phyloP scores from a whole-genome alignment of 495 filamentous ascomycete species.

The Aspergillus carlsbadensis region DNA sequence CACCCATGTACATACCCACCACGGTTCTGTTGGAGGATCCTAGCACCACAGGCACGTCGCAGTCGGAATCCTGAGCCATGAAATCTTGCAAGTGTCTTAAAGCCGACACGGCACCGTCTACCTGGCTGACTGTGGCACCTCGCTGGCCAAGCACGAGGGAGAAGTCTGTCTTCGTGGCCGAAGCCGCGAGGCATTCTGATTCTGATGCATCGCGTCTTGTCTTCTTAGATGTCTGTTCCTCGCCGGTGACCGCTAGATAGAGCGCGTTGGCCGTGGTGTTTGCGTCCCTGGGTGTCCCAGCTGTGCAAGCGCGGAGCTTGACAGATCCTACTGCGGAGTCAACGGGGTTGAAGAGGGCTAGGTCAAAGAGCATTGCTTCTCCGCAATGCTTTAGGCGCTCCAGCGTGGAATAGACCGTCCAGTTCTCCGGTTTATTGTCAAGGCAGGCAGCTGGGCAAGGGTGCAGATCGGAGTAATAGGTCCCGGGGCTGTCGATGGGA shows the following conservation, averaged over 20 bases:
- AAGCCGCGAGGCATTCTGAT: neutral
- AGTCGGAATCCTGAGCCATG: neutral
- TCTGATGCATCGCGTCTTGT: neutral
- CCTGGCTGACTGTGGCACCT: neutral
- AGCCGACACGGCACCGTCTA: neutral
- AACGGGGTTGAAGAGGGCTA: conserved; percentile 20
- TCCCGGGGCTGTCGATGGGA: conserved; percentile 5
- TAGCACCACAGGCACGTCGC: neutral
- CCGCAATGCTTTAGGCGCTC: conserved; percentile 15
- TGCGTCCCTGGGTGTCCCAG: neutral
- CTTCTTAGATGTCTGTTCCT: neutral
- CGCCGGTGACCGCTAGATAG: neutral
- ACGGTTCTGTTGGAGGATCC: conserved; percentile 1
- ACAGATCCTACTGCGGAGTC: conserved; percentile 8
- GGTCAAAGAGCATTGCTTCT: conserved; percentile 22
- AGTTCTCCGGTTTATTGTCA: conserved; percentile 8
- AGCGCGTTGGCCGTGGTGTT: conserved; percentile 3
- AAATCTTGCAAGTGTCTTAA: neutral
- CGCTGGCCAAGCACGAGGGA: neutral
- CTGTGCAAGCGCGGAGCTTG: conserved; percentile 18
- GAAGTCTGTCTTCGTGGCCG: neutral
- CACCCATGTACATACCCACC: conserved; percentile 6
- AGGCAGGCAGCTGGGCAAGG: conserved; percentile 12
- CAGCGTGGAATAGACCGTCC: conserved; percentile 19
- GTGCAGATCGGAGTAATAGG: conserved; percentile 8